Evolutionary conservation across 2,329 filamentous ascomycete genomes (phyloP).

Genomic region (Microsporum canis): DNA sequence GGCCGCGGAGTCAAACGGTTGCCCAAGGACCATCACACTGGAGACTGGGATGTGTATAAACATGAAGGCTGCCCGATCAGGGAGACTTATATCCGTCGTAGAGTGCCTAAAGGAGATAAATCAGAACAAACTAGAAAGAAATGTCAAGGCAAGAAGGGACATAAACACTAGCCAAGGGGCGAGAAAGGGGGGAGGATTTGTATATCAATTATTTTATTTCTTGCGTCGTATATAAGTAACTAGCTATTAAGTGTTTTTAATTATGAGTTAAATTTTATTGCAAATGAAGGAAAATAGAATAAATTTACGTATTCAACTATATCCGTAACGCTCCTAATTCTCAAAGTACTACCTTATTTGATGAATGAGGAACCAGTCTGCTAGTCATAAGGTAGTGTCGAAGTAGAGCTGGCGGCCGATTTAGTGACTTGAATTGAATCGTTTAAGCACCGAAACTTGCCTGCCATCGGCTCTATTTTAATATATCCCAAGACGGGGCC

Average conservation of each 20-base stretch:
- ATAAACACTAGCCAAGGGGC: neutral
- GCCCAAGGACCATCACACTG: slow-evolving; percentile 52
- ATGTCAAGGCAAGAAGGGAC: neutral
- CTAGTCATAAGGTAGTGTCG: neutral
- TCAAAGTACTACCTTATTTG: neutral
- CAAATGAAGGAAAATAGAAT: neutral
- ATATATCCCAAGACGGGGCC: slow-evolving; percentile 5
- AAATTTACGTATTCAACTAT: neutral
- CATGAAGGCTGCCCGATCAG: slow-evolving; percentile 56
- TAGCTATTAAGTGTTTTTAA: neutral
- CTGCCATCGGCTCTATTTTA: slow-evolving; percentile 8
- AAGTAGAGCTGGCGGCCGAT: neutral
- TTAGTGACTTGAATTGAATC: neutral
- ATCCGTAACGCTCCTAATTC: neutral
- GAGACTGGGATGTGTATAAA: slow-evolving; percentile 58
- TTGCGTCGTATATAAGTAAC: neutral
- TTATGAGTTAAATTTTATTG: neutral
- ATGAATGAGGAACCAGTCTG: neutral
- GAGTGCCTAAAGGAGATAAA: neutral
- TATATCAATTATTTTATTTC: neutral
- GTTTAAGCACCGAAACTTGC: neutral
- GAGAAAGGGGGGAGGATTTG: neutral
- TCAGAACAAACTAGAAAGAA: neutral
- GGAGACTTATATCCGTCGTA: slow-evolving; percentile 51
- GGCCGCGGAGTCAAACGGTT: slow-evolving; percentile 57